A percentile compares a stretch with the other conserved stretches of the same genome.
These are phyloP conservation scores for Salicornia ramosissima DNA, from an alignment of 148 eudicot species.

Conservation along the genomic window DNA sequence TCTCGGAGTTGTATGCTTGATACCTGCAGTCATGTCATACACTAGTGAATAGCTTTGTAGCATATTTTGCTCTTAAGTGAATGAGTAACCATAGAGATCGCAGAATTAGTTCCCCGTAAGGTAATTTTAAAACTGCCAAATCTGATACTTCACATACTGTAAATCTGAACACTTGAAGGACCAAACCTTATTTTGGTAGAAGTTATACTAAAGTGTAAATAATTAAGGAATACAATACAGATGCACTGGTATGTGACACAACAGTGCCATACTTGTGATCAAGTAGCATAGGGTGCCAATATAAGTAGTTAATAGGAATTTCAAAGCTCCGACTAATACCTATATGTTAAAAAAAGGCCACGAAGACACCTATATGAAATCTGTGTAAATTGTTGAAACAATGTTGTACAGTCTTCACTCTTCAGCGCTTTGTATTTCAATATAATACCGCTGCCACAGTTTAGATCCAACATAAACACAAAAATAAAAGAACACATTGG, in stretches of 20 bases:
- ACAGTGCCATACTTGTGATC: neutral
- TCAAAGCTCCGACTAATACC: neutral
- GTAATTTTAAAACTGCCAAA: too few relatives aligned
- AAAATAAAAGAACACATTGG: too few relatives aligned
- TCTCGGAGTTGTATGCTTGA: slow-evolving; percentile 88
- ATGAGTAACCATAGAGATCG: too few relatives aligned
- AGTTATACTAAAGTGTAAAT: neutral
- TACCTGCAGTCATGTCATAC: slow-evolving; percentile 42
- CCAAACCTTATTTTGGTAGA: neutral
- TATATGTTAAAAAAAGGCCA: neutral
- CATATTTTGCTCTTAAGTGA: neutral
- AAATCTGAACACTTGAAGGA: neutral
- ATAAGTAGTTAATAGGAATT: neutral
- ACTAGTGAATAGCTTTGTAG: neutral
- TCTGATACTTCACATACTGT: too few relatives aligned
- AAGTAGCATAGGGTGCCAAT: neutral
- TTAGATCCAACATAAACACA: too few relatives aligned
- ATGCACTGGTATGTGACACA: neutral
- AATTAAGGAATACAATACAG: neutral
- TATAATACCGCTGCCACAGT: too few relatives aligned
- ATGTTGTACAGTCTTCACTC: neutral
- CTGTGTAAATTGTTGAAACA: neutral
- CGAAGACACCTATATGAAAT: neutral
- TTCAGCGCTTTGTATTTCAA: neutral
- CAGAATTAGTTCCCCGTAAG: too few relatives aligned